A percentile compares a stretch with the other conserved stretches of the same genome.
phyloP scores from a whole-genome alignment of 1,284 basidiomycete genomes.

The Cystobasidium pallidum region DNA sequence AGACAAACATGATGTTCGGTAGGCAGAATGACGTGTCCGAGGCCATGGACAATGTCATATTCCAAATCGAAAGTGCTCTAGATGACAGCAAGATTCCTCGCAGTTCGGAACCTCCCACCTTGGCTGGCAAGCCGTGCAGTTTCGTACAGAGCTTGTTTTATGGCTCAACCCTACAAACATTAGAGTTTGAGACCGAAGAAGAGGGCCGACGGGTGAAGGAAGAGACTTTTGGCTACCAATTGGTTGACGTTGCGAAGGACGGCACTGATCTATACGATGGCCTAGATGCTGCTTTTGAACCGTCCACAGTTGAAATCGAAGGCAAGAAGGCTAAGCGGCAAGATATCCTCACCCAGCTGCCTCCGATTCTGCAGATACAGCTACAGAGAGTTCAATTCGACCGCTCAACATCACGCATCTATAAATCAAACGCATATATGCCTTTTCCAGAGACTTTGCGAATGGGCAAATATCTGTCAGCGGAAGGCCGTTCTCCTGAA shows the following conservation, averaged over 20 bases:
- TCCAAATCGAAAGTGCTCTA: constrained; percentile 93
- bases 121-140: constrained; percentile 37
- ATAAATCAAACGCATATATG: constrained; percentile 95
- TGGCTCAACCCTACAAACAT: constrained; percentile 77
- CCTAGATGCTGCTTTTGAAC: constrained; percentile 87
- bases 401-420: constrained; percentile 79
- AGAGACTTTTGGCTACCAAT: constrained; percentile 89
- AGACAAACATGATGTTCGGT: constrained; percentile 59
- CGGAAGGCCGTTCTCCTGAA: constrained; percentile 66
- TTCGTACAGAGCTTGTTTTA: constrained; percentile 72
- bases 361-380: constrained; percentile 91
- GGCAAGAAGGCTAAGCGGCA: constrained; percentile 85
- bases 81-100: constrained; percentile 59
- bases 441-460: constrained; percentile 83
- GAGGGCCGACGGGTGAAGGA: constrained; percentile 64
- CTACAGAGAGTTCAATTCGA: constrained; percentile 98
- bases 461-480: constrained; percentile 83
- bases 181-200: constrained; percentile 59
- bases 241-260: constrained; percentile 84
- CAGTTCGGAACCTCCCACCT: constrained; percentile 31
- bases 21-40: constrained; percentile 97
- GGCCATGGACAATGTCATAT: constrained; percentile 98
- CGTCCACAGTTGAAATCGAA: constrained; percentile 78
- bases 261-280: constrained; percentile 92
- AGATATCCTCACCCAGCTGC: constrained; percentile 81